phyloP scores from a whole-genome alignment of 768 basidiomycete genomes.

The Russula earlei region DNA sequence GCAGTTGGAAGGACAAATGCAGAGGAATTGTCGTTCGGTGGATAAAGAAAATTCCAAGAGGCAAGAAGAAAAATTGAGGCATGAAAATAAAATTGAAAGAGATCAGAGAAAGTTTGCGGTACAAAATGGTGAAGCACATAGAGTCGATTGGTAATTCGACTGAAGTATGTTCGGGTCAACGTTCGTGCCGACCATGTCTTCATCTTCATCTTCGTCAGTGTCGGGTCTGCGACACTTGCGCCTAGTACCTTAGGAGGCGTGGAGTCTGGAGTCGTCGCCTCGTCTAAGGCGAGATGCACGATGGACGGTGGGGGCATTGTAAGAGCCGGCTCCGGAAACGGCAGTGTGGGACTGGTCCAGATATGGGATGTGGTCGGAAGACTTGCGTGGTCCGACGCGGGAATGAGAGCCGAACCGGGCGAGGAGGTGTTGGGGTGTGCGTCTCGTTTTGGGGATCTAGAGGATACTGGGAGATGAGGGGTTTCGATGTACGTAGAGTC shows the following conservation, averaged over 20 bases:
- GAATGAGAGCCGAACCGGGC: background rate
- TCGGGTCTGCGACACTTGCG: slow-evolving; percentile 7
- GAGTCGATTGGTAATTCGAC: slow-evolving; percentile 13
- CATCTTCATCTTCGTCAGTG: slow-evolving; percentile 9
- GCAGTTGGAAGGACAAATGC: background rate
- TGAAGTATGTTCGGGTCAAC: no score
- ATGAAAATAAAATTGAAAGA: background rate
- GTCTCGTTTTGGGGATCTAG: background rate
- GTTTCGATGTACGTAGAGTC: background rate
- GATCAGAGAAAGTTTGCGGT: background rate
- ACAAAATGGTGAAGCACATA: background rate
- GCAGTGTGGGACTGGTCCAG: background rate
- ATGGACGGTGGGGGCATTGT: background rate
- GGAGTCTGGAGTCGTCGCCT: background rate
- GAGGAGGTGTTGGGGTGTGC: background rate
- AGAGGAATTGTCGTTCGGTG: no score
- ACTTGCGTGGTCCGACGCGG: background rate
- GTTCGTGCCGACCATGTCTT: background rate
- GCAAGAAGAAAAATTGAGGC: background rate
- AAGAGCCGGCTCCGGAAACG: slow-evolving; percentile 2
- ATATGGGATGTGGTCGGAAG: background rate
- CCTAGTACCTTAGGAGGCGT: background rate
- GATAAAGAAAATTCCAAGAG: background rate
- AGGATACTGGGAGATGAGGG: background rate
- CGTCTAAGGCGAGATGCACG: background rate